These are phyloP conservation scores for Heterobasidion irregulare DNA, from an alignment of 1,284 basidiomycete species.

Conservation along the genomic window DNA sequence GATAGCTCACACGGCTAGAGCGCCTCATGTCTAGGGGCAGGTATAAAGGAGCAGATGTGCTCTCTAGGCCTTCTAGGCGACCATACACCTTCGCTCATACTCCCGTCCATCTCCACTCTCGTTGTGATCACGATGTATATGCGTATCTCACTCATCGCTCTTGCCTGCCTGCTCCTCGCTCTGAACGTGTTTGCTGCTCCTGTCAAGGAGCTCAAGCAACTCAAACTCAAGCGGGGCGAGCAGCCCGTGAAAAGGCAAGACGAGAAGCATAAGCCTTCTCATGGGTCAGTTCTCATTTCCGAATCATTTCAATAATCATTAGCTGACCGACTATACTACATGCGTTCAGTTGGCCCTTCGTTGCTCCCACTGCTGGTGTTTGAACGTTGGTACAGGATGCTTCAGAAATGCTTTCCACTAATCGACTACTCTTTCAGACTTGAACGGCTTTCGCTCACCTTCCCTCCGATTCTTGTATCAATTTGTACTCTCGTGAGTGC, in stretches of 20 bases:
- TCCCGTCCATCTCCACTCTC: not conserved
- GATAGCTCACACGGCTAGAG: not conserved
- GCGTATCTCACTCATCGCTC: constrained; percentile 11
- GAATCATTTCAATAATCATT: not conserved
- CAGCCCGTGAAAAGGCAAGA: constrained; percentile 12
- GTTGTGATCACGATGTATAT: constrained; percentile 11
- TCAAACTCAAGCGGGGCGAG: constrained; percentile 22
- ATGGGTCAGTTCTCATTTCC: not conserved
- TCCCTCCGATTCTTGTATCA: no score
- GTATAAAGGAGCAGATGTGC: not conserved
- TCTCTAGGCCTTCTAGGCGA: not conserved
- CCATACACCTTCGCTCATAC: not conserved
- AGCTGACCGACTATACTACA: not conserved
- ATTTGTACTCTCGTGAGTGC: no score
- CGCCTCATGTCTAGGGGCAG: not conserved
- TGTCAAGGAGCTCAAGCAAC: constrained; percentile 25
- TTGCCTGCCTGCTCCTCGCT: constrained; percentile 15
- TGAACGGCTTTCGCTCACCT: no score
- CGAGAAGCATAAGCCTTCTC: constrained; percentile 7
- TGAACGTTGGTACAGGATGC: no score
- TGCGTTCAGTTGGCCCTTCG: not conserved
- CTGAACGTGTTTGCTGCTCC: constrained; percentile 15
- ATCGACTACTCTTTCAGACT: no score
- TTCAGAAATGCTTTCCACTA: no score
- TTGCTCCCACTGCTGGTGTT: no score